A percentile compares a stretch with the other conserved stretches of the same genome.
These are phyloP conservation scores for Alternaria tenuissima DNA, from an alignment of 2,329 filamentous ascomycete genomes.

Conservation along the genomic window DNA sequence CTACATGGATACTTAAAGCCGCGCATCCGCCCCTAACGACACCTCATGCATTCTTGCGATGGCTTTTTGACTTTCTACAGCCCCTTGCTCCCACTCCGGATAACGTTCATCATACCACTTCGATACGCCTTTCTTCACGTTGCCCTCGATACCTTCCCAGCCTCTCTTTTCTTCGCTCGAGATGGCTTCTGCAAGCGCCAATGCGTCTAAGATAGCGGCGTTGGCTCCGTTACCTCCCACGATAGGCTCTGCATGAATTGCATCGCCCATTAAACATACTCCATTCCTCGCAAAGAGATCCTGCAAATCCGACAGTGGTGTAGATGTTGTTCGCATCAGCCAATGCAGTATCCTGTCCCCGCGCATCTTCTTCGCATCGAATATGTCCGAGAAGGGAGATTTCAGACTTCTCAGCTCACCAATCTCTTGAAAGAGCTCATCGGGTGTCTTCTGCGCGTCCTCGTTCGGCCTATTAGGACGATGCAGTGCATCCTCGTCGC, in stretches of 20 bases:
- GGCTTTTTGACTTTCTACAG: not conserved
- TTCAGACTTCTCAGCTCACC: slow-evolving; percentile 30
- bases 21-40: not conserved
- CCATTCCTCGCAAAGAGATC: slow-evolving; percentile 11
- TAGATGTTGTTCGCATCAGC: slow-evolving; percentile 51
- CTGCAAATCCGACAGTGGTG: slow-evolving; percentile 29
- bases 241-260: slow-evolving; percentile 52
- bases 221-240: slow-evolving; percentile 54
- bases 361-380: slow-evolving; percentile 41
- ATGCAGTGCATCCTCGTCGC: slow-evolving; percentile 43
- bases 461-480: slow-evolving; percentile 42
- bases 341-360: slow-evolving; percentile 51
- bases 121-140: not conserved
- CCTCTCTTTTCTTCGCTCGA: not conserved
- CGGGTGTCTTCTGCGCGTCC: slow-evolving; percentile 46
- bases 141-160: not conserved
- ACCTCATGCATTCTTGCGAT: not conserved
- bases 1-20: not conserved
- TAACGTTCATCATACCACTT: not conserved
- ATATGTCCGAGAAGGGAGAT: slow-evolving; percentile 44
- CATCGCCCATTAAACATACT: slow-evolving; percentile 46
- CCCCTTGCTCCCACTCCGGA: not conserved
- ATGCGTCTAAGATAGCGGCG: slow-evolving; percentile 49
- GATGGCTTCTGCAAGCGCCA: slow-evolving; percentile 35
- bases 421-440: slow-evolving; percentile 49